phyloP scores from a whole-genome alignment of 805 yeast genomes.

The Priceomyces carsonii region DNA sequence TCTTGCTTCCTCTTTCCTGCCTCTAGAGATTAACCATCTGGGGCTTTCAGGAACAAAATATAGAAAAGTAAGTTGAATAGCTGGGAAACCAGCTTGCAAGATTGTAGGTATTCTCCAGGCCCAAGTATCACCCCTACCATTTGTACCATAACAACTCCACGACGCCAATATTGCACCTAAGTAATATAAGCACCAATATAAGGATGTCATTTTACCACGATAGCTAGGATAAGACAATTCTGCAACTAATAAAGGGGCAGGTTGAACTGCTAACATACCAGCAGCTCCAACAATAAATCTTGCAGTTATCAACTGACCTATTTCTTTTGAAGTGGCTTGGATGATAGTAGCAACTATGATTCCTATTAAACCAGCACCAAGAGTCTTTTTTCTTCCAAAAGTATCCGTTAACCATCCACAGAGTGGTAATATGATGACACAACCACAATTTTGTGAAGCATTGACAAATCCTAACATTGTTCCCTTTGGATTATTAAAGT shows the following conservation, averaged over 20 bases:
- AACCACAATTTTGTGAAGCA: slow-evolving; percentile 27
- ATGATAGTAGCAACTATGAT: slow-evolving; percentile 59
- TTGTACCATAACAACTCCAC: slow-evolving; percentile 46
- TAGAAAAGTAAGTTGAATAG: slow-evolving; percentile 38
- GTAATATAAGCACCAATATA: slow-evolving; percentile 60
- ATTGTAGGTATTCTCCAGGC: slow-evolving; percentile 60
- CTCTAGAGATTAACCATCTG: slow-evolving; percentile 39
- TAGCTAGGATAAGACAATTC: slow-evolving; percentile 59
- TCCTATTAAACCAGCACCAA: slow-evolving; percentile 53
- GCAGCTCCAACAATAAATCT: slow-evolving; percentile 71
- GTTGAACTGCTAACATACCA: slow-evolving; percentile 68
- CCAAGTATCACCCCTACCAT: slow-evolving; percentile 40
- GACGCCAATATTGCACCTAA: slow-evolving; percentile 53
- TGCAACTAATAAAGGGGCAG: slow-evolving; percentile 77
- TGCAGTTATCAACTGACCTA: slow-evolving; percentile 44
- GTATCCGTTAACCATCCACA: slow-evolving; percentile 9
- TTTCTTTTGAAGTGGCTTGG: slow-evolving; percentile 35
- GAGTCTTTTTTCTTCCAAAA: slow-evolving; percentile 51
- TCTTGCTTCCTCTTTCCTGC: slow-evolving; percentile 29
- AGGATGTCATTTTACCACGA: slow-evolving; percentile 65
- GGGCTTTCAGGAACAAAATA: slow-evolving; percentile 51
- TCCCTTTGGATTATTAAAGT: slow-evolving; percentile 31
- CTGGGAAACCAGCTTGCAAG: slow-evolving; percentile 50
- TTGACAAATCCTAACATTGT: slow-evolving; percentile 30
- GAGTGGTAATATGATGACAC: slow-evolving; percentile 11